A percentile compares a stretch with the other conserved stretches of the same genome.
These are phyloP conservation scores for Penicillium sp. DNA, from an alignment of 2,329 filamentous ascomycete genomes.

Conservation along the genomic window DNA sequence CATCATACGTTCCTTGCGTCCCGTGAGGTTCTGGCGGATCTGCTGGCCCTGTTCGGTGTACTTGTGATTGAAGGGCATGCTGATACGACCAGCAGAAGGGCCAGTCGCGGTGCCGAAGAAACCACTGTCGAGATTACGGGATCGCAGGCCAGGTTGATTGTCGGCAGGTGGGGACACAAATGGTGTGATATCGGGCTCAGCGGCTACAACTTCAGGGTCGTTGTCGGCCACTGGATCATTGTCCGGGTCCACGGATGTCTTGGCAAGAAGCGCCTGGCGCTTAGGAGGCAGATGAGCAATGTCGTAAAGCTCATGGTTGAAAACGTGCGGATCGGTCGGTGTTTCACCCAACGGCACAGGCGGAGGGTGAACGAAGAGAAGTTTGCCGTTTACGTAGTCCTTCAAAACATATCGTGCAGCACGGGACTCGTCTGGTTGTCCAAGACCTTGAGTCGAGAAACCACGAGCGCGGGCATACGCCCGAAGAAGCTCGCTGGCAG, in stretches of 20 bases:
- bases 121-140: constrained; percentile 71
- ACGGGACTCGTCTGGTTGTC: constrained; percentile 87
- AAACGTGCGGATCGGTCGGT: constrained; percentile 62
- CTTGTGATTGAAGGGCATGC: constrained; percentile 81
- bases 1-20: constrained; percentile 73
- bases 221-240: constrained; percentile 28
- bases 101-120: constrained; percentile 68
- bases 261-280: constrained; percentile 56
- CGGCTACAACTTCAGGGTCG: constrained; percentile 15
- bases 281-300: constrained; percentile 73
- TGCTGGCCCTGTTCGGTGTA: constrained; percentile 72
- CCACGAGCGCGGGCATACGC: constrained; percentile 86
- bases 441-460: constrained; percentile 81
- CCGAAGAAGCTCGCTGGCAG: constrained; percentile 73
- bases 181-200: constrained; percentile 20
- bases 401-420: constrained; percentile 87
- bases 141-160: constrained; percentile 60
- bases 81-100: constrained; percentile 60
- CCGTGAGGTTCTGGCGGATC: constrained; percentile 70
- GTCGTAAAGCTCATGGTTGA: constrained; percentile 88
- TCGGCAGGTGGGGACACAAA: constrained; percentile 10
- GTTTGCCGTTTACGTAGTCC: constrained; percentile 94
- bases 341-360: constrained; percentile 44
- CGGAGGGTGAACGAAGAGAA: constrained; percentile 85
- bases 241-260: constrained; percentile 42